Conservation (phyloP, 495 filamentous ascomycete genomes). For the Podospora bellae-mahoneyi region DNA sequence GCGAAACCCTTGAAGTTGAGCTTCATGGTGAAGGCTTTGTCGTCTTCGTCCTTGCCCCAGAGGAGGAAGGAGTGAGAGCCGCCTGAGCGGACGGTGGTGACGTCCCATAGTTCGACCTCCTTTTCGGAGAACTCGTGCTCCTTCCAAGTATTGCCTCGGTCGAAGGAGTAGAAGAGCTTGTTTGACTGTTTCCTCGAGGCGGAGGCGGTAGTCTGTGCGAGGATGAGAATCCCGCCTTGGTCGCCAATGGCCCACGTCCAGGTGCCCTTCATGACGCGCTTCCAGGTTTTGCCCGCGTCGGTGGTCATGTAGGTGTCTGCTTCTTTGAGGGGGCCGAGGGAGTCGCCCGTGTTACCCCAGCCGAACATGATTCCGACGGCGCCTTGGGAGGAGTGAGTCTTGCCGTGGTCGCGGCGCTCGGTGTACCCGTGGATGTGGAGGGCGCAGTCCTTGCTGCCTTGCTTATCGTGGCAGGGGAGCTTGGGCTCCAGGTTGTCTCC, state of each 20-base stretch:
- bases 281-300: slow-evolving; percentile 90
- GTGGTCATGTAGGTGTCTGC: slow-evolving; percentile 82
- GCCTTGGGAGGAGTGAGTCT: slow-evolving; percentile 82
- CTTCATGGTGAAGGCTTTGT: slow-evolving; percentile 62
- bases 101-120: slow-evolving; percentile 65
- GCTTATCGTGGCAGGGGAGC: slow-evolving; percentile 60
- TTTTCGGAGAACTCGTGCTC: slow-evolving; percentile 68
- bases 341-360: slow-evolving; percentile 82
- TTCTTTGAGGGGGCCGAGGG: slow-evolving; percentile 56
- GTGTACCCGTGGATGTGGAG: slow-evolving; percentile 95
- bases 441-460: slow-evolving; percentile 64
- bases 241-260: slow-evolving; percentile 95
- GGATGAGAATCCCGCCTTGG: slow-evolving; percentile 84
- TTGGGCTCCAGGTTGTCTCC: slow-evolving; percentile 67
- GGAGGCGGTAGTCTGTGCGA: slow-evolving; percentile 50
- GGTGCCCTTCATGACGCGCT: slow-evolving; percentile 71
- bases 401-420: slow-evolving; percentile 70
- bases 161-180: slow-evolving; percentile 67
- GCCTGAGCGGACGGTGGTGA: slow-evolving; percentile 86
- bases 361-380: slow-evolving; percentile 91
- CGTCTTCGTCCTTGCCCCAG: slow-evolving; percentile 64
- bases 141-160: slow-evolving; percentile 74
- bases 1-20: slow-evolving; percentile 82
- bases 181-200: slow-evolving; percentile 51
- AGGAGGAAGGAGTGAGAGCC: slow-evolving; percentile 85